Evolutionary conservation across 1,284 basidiomycete genomes (phyloP), one percentile per base, ranked within the genome.

Genomic region (Microbotryum scabiosae): DNA sequence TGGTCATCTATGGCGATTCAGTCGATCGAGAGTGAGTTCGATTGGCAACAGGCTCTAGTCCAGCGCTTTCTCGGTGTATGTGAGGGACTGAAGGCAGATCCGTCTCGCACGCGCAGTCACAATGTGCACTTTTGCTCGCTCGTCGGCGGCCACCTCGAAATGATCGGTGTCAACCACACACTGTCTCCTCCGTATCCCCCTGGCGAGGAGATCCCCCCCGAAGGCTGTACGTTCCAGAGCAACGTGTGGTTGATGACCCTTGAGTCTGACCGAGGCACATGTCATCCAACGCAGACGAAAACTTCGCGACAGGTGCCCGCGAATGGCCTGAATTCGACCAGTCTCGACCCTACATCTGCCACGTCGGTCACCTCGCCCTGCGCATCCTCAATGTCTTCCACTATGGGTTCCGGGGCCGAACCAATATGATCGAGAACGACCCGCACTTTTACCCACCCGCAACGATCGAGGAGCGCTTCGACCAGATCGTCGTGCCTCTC

Each of bases 341-440:
- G 21, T 54, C 55, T 3, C 57, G 65, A 3, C 65, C 65, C 0
- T 60, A 25, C 28, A 49, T 67, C 30, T 67, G 65, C 54, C 65
- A 64, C 46, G 26, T 67, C 20, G 36, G 21, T 12, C 43, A 36
- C 26, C 55, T 64, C 52, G 56, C 60, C 36, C 26, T 62, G 14
- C 54, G 57, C 18, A 47, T 67, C 50, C 49, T 67, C 30, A 64
- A 64, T 52, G 56, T 64, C 6, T 67, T 64, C 54, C 61, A 64
- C 53, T 64, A 64, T 36, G 62, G 63, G 3, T 64, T 64, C 32
- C 59, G 52, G 10, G 44, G 25, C 7, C 25, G 47, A 5, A 54
- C 53, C 32, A 21, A 46, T 2, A 58, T 57, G 41, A 59, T 67
- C 23, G 18, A 10, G 16, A 25, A 25, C 6, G 61, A 59, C 44